phyloP scores from a whole-genome alignment of 495 filamentous ascomycete genomes.

The Geoglossum glabrum region DNA sequence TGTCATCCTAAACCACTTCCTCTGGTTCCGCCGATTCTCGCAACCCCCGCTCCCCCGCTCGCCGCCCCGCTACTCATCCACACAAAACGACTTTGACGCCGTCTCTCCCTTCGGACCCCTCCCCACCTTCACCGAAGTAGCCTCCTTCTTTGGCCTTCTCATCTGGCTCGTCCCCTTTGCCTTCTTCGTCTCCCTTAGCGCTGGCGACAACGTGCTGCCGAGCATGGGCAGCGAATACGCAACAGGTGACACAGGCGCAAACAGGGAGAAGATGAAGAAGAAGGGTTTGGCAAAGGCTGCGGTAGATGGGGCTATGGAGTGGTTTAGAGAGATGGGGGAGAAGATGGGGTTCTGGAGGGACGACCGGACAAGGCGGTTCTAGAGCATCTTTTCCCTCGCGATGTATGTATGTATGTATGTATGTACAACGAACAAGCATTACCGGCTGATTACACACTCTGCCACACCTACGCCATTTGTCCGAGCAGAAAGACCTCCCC shows the following conservation, averaged over 20 bases:
- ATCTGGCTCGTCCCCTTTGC: conserved; percentile 95
- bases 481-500: no score
- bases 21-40: conserved; percentile 93
- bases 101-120: conserved; percentile 35
- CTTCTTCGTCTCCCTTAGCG: conserved; percentile 80
- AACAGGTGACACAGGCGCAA: neutral
- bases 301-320: conserved; percentile 61
- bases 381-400: no score
- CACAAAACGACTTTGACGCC: neutral
- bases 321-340: conserved; percentile 22
- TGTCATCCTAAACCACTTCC: conserved; percentile 80
- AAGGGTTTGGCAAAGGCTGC: conserved; percentile 82
- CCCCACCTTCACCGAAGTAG: conserved; percentile 84
- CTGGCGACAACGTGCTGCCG: conserved; percentile 84
- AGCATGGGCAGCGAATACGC: conserved; percentile 3
- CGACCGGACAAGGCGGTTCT: neutral
- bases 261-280: conserved; percentile 15
- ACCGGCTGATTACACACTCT: no score
- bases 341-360: neutral
- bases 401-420: no score
- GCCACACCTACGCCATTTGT: no score
- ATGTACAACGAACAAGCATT: no score
- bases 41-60: conserved; percentile 24
- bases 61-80: conserved; percentile 24
- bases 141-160: conserved; percentile 87